Percentiles rank a stretch among this genome's conserved stretches.
phyloP scores from a whole-genome alignment of 306 rosid species.

The Styphnolobium japonicum region DNA sequence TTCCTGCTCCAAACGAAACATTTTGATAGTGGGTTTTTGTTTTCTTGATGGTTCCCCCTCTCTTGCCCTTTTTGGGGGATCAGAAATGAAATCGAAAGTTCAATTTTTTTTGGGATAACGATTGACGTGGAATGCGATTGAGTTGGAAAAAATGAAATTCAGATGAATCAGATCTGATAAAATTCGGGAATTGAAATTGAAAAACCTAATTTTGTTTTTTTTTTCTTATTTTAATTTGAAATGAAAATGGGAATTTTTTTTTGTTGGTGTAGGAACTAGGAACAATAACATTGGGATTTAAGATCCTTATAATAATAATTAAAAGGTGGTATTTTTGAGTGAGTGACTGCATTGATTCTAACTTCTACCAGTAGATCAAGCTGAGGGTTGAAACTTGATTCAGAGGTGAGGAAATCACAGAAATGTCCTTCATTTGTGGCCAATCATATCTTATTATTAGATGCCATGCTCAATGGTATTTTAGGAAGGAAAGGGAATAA shows the following conservation, averaged over 20 bases:
- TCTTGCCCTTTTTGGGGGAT: neutral
- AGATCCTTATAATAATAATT: neutral
- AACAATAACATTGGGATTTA: neutral
- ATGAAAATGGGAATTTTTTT: neutral
- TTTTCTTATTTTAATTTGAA: neutral
- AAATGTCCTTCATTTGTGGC: neutral
- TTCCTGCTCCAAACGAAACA: constrained; percentile 39
- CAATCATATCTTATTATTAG: neutral
- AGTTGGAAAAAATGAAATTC: neutral
- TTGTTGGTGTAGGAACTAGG: neutral
- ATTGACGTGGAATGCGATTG: constrained; percentile 42
- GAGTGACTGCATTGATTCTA: neutral
- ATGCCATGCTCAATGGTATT: neutral
- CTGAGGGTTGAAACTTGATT: neutral
- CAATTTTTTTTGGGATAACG: constrained; percentile 28
- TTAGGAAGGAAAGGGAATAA: neutral
- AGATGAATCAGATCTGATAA: constrained; percentile 36
- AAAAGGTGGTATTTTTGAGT: neutral
- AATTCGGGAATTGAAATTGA: constrained; percentile 11
- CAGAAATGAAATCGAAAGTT: constrained; percentile 29
- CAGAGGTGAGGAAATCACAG: neutral
- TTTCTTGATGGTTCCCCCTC: neutral
- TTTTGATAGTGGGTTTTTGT: neutral
- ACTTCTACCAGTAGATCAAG: neutral
- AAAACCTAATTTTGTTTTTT: constrained; percentile 10